Base-by-base conservation (phyloP, 2,329 filamentous ascomycete genomes). In the Fusarium multiceps region DNA sequence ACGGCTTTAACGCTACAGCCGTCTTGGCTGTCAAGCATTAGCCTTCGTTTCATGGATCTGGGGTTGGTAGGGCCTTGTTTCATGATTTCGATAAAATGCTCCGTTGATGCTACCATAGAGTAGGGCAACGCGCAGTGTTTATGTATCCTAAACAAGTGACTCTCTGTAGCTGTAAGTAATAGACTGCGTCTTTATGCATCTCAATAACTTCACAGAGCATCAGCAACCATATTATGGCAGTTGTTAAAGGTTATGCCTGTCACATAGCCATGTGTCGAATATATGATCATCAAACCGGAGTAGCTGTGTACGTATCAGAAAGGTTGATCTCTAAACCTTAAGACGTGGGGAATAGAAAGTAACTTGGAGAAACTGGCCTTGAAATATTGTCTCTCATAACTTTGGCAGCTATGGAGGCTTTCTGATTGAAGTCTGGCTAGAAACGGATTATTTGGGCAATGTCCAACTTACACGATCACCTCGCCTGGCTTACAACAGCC, bases 1-100 rank as follows among this genome's bases (percentile, higher is more conserved):
- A 71, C 68, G 51, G 55, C 53, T 68, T 54, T 60, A 58, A 59
- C 50, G 54, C 46, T 64, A 57, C 51, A 14, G 43, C 59, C 25
- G 46, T 34, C 55, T 50, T 53, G 42, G 46, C 37, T 43, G 12
- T 25, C 21, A 43, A 54, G 47, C 50, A n/a, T 25, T 27, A 43
- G n/a, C 23, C 21, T 10, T 37, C 18, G 45, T 34, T 42, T 56
- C 43, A 63, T 49, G 59, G 59, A 57, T 63, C 59, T 20, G 30
- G 59, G 59, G 34, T 49, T 40, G n/a, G 18, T 23, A 46, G 58
- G 30, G 25, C n/a, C n/a, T 37, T 48, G 53, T 48, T 34, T 48
- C 53, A 56, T 43, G 54, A 23, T 56, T 63, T 55, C 41, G 21
- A 46, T 18, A 34, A 40, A 16, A 20, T 37, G 28, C 20, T 47